Evolutionary conservation across 208 protist species (phyloP).

Genomic region (Leishmania tropica): DNA sequence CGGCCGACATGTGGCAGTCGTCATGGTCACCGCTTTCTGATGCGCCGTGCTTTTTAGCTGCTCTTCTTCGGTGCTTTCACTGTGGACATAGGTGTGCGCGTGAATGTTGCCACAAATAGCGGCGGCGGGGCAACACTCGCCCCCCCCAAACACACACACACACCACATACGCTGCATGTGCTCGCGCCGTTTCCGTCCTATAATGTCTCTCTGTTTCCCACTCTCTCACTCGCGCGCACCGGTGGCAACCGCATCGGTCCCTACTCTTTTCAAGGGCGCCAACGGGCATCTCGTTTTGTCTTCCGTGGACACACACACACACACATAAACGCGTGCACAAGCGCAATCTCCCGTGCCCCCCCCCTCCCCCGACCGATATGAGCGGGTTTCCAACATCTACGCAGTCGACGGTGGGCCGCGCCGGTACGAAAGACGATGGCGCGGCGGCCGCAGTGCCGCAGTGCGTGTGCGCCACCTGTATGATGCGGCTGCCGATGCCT

Average conservation of each 20-base stretch:
- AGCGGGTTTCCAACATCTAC: constrained; percentile 16
- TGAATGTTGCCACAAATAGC: background rate
- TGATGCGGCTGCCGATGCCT: constrained; percentile 59
- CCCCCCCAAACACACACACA: background rate
- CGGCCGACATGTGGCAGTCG: too few species aligned
- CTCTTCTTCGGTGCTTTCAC: background rate
- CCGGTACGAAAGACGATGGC: constrained; percentile 15
- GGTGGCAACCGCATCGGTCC: background rate
- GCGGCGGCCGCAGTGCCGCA: constrained; percentile 22
- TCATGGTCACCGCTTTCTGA: too few species aligned
- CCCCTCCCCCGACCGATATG: background rate
- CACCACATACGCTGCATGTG: background rate
- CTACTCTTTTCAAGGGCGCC: background rate
- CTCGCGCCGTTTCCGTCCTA: background rate
- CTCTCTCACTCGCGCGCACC: background rate
- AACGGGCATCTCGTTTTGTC: background rate
- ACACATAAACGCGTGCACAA: background rate
- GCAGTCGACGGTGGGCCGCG: constrained; percentile 19
- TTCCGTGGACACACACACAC: background rate
- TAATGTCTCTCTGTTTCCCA: background rate
- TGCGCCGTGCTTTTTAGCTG: too few species aligned
- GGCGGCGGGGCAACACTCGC: background rate
- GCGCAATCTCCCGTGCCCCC: background rate
- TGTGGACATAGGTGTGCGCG: background rate
- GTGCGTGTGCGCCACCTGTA: constrained; percentile 84